These are phyloP conservation scores for Macrolepiota fuliginosa DNA, from an alignment of 768 basidiomycete genomes.

Conservation along the genomic window DNA sequence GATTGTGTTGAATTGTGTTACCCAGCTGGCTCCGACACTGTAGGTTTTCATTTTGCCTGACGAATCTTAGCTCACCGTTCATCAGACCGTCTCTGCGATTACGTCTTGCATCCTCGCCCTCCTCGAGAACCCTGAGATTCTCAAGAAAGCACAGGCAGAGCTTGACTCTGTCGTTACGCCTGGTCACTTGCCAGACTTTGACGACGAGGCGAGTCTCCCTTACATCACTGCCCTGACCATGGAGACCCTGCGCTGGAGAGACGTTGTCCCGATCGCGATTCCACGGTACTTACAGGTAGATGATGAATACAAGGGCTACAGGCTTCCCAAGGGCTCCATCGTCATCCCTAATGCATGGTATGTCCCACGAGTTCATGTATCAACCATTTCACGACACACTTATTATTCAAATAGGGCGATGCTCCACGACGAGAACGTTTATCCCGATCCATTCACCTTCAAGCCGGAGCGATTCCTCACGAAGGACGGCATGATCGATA, in stretches of 20 bases:
- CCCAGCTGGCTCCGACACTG: slow-evolving; percentile 20
- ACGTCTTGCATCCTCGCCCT: slow-evolving; percentile 14
- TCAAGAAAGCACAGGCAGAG: slow-evolving; percentile 30
- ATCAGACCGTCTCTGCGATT: slow-evolving; percentile 11
- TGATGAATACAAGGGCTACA: slow-evolving; percentile 29
- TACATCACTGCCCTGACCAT: slow-evolving; percentile 29
- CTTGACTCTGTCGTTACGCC: slow-evolving; percentile 31
- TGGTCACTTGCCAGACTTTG: slow-evolving; percentile 29
- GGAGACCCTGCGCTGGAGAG: slow-evolving; percentile 28
- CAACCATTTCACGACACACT: background rate
- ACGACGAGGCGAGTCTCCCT: slow-evolving; percentile 25
- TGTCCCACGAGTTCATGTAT: background rate
- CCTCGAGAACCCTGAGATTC: slow-evolving; percentile 19
- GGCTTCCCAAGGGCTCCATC: slow-evolving; percentile 29
- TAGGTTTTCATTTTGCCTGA: background rate
- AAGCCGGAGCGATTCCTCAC: slow-evolving; percentile 39
- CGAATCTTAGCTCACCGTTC: background rate
- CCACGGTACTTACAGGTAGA: slow-evolving; percentile 22
- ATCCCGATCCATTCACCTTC: slow-evolving; percentile 38
- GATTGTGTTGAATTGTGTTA: background rate
- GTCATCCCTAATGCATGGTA: slow-evolving; percentile 33
- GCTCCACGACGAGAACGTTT: slow-evolving; percentile 34
- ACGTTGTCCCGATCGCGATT: slow-evolving; percentile 22
- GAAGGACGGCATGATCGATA: slow-evolving; percentile 23
- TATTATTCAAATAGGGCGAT: slow-evolving; percentile 33